Base-by-base conservation (phyloP, 768 basidiomycete species). In the Phylloporus sp. region DNA sequence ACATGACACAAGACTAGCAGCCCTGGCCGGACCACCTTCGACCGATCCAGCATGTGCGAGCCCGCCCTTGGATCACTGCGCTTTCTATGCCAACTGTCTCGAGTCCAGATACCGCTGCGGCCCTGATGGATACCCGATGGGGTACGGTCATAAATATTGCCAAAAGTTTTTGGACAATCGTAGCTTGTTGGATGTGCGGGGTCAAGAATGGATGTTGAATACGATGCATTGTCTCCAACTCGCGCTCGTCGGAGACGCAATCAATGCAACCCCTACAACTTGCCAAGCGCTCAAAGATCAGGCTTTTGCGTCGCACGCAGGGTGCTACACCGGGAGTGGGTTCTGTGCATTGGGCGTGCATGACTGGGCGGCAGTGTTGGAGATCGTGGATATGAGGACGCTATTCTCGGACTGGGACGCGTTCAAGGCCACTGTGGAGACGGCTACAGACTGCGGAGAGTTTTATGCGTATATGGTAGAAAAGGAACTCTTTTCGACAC, bases 161-260 rank as follows among this genome's bases (percentile, higher is more conserved):
- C 55, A 59, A 32, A 73, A 68, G 15, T 78, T 78, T 61, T 59
- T 60, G 12, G 56, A 59, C 20, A 45, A 68, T 11, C 65, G 66
- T 12, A 44, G 31, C 16, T 22, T 58, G 38, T 63, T 79, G 11
- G 68, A 68, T 24, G 15, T 60, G 0, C 40, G 29, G 5, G 77
- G 77, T 0, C 68, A 74, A 49, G 61, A 55, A 34, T 79, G 77
- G 77, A 71, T 79, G 69, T 31, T 72, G 31, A 59, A 67, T 29
- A 74, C 73, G 15, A 76, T 79, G 76, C 70, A 70, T 44, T 79
- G 78, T 49, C 68, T 79, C 8, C 77, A 78, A 52, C 54, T 52
- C 0, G 70, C 67, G 3, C 68, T 79, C 20, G 71, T 78, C 3
- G 67, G 67, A 2, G 71, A 75, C 22, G 60, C 62, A 6, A 49